Evolutionary conservation across 805 yeast species (phyloP).

Genomic region (Millerozyma miso): DNA sequence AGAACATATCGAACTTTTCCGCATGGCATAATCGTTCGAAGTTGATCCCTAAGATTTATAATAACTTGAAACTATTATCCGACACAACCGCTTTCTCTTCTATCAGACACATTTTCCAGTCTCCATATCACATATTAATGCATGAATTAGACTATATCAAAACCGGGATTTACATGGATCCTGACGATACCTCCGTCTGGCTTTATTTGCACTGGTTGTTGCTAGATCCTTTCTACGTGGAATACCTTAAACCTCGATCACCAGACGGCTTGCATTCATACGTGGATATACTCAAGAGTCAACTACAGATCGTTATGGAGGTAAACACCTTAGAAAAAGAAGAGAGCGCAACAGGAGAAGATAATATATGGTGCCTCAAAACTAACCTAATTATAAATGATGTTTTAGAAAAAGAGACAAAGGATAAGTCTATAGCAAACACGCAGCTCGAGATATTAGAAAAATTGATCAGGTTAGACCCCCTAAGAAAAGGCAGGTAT

Average conservation of each 20-base stretch:
- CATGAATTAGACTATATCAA: slow-evolving; percentile 66
- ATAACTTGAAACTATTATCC: slow-evolving; percentile 6
- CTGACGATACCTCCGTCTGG: slow-evolving; percentile 94
- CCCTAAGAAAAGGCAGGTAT: slow-evolving; percentile 61
- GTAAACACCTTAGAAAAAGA: slow-evolving; percentile 70
- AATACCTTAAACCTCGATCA: slow-evolving; percentile 11
- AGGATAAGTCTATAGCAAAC: not conserved
- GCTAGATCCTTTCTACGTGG: slow-evolving; percentile 37
- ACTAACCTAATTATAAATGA: slow-evolving; percentile 46
- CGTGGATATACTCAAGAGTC: slow-evolving; percentile 36
- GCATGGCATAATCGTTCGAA: slow-evolving; percentile 93
- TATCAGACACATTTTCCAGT: slow-evolving; percentile 19
- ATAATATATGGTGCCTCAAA: slow-evolving; percentile 76
- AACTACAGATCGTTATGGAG: slow-evolving; percentile 50
- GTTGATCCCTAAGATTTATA: slow-evolving; percentile 53
- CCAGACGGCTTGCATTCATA: slow-evolving; percentile 25
- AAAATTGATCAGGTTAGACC: slow-evolving; percentile 53
- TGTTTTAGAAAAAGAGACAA: slow-evolving; percentile 13
- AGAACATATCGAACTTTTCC: slow-evolving; percentile 85
- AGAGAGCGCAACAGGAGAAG: slow-evolving; percentile 47
- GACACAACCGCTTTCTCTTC: slow-evolving; percentile 11
- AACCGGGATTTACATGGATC: slow-evolving; percentile 87
- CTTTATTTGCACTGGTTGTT: slow-evolving; percentile 79
- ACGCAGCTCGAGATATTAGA: slow-evolving; percentile 32
- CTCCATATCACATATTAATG: slow-evolving; percentile 34